Percentiles rank a stretch among this genome's conserved stretches.
phyloP scores from a whole-genome alignment of 2,329 filamentous ascomycete genomes.

The Colletotrichum sp. region DNA sequence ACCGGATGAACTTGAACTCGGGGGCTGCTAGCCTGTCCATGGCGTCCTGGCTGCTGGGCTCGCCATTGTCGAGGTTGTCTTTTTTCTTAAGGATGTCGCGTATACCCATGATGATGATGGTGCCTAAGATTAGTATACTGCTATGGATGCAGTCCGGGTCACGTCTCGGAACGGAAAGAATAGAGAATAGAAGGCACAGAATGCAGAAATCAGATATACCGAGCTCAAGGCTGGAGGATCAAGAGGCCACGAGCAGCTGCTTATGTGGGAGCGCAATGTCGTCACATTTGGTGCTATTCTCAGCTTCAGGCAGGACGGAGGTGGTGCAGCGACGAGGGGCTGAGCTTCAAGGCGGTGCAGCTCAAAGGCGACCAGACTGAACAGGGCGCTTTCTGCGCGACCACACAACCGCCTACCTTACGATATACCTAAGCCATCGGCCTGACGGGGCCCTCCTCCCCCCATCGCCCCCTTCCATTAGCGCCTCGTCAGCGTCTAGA shows the following conservation, averaged over 20 bases:
- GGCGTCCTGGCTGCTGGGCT: conserved; percentile 40
- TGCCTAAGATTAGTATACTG: conserved; percentile 3
- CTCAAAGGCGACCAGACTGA: neutral
- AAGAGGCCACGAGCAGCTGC: neutral
- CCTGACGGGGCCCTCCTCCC: neutral
- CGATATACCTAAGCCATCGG: neutral
- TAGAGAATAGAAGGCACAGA: neutral
- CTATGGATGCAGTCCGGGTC: neutral
- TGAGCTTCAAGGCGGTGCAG: conserved; percentile 11
- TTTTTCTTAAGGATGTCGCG: conserved; percentile 61
- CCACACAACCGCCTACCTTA: neutral
- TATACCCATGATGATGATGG: conserved; percentile 54
- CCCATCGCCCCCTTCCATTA: neutral
- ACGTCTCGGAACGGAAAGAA: neutral
- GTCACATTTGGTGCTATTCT: conserved; percentile 12
- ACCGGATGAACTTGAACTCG: conserved; percentile 83
- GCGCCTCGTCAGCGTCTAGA: conserved; percentile 9
- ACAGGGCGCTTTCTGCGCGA: neutral
- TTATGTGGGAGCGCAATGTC: neutral
- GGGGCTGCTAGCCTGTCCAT: conserved; percentile 42
- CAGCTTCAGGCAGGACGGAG: conserved; percentile 1
- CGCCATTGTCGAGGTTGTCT: conserved; percentile 44
- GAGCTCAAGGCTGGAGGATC: neutral
- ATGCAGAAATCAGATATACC: neutral
- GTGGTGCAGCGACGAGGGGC: neutral